Base-by-base conservation (phyloP, 352 stramenopile species). In the Phytophthora pinifolia region DNA sequence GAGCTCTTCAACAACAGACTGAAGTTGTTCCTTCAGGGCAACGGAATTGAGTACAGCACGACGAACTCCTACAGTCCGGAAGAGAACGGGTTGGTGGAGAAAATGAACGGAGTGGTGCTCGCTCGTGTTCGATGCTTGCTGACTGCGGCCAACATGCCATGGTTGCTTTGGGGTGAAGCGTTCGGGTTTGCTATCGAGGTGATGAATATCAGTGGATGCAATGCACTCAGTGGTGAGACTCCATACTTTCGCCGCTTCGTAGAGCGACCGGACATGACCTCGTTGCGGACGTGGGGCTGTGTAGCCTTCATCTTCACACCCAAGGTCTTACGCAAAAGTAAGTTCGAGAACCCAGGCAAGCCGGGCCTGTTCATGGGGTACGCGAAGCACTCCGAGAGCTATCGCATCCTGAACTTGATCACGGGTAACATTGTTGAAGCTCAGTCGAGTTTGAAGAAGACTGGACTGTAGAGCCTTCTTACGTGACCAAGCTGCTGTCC, bases 81-180 rank as follows among this genome's bases (percentile, higher is more conserved):
- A 8, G 29, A 57, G 15, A 57, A 49, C 25, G 49, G 31, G 6
- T 15, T 53, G 13, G 33, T 59, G 8, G 42, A 59, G 27, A 46
- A 41, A 7, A 51, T 59, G 33, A 53, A 53, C 27, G 43, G 34
- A 12, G 9, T 59, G 14, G 42, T 59, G 6, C 12, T 46, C 9
- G 5, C 42, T 46, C 31, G 29, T 33, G 32, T 53, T 14, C 41
- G 52, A 18, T 46, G 22, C 12, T 31, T 59, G 17, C 31, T 53
- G 22, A 34, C 25, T 2, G 9, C 41, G 6, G 33, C 42, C 9
- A 37, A 59, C 7, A 47, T 52, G 34, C 42, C 43, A 1, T 18
- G 4, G 6, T 1, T 10, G 0, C 13, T 59, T 3, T 59, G 41
- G 42, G 42, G 52, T 22, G 52, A 59, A 36, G 42, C 32, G 8